Conservation (phyloP, 75 land plant species). For the Picea glauca region DNA sequence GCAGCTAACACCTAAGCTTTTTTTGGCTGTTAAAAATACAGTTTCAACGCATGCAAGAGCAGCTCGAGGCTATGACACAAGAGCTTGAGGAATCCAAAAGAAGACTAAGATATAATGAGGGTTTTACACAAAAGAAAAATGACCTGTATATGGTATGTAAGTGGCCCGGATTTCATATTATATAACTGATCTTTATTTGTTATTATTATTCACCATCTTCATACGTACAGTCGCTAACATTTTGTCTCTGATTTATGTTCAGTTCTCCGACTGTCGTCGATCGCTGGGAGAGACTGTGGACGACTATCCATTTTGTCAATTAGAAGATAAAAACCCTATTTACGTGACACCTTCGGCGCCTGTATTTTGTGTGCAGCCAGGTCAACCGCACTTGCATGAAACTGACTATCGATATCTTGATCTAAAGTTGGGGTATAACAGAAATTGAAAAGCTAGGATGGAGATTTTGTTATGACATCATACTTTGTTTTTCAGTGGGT, state of each 20-base stretch:
- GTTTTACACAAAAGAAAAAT: background rate
- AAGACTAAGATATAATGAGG: background rate
- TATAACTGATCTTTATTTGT: too few relatives aligned
- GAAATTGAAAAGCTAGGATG: too few relatives aligned
- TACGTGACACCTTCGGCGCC: background rate
- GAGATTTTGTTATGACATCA: too few relatives aligned
- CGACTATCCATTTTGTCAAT: background rate
- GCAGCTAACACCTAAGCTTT: too few relatives aligned
- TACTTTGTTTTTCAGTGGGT: too few relatives aligned
- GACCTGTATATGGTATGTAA: background rate
- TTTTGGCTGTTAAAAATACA: background rate
- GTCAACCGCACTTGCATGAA: background rate
- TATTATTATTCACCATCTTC: too few relatives aligned
- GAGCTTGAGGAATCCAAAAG: background rate
- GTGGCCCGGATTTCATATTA: too few relatives aligned
- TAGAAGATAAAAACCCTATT: background rate
- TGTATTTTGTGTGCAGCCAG: background rate
- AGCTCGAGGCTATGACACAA: background rate
- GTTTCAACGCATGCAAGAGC: background rate
- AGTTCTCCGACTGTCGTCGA: background rate
- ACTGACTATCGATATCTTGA: background rate
- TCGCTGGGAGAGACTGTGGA: background rate
- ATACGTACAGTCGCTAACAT: background rate
- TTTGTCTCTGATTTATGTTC: background rate
- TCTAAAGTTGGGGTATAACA: slow-evolving; percentile 1